phyloP scores from a whole-genome alignment of 179 eudicot species.

The Heliamphora pulchella region DNA sequence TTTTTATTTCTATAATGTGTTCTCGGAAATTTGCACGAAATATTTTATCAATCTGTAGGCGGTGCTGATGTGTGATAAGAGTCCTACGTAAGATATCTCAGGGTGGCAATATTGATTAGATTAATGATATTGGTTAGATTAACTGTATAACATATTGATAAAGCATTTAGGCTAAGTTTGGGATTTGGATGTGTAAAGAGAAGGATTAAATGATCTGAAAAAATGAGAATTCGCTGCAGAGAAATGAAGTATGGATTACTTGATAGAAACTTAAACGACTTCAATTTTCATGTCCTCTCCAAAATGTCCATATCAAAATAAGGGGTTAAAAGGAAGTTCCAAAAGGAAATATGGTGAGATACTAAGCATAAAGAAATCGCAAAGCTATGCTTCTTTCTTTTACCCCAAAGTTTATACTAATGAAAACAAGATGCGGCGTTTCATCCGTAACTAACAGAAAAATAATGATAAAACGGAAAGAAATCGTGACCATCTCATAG shows the following conservation, averaged over 20 bases:
- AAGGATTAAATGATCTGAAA: background rate
- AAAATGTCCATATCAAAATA: background rate
- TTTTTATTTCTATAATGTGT: too few relatives aligned
- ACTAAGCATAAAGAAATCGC: background rate
- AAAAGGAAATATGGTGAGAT: background rate
- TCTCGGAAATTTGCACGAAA: too few relatives aligned
- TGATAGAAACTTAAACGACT: background rate
- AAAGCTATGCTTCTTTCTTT: too few relatives aligned
- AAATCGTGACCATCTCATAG: conserved; percentile 24
- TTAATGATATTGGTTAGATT: too few relatives aligned
- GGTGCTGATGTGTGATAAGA: too few relatives aligned
- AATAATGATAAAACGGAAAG: background rate
- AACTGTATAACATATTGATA: too few relatives aligned
- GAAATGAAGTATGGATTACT: background rate
- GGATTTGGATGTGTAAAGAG: background rate
- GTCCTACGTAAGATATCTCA: too few relatives aligned
- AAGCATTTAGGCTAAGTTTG: too few relatives aligned
- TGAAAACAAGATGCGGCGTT: background rate
- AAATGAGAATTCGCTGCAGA: background rate
- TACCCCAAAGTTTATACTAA: background rate
- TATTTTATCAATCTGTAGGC: too few relatives aligned
- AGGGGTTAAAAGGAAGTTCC: background rate
- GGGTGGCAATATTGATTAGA: too few relatives aligned
- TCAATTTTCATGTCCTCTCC: background rate
- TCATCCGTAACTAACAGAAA: background rate